phyloP scores from a whole-genome alignment of 1,284 basidiomycete species.

The Tilletiaria anomala region DNA sequence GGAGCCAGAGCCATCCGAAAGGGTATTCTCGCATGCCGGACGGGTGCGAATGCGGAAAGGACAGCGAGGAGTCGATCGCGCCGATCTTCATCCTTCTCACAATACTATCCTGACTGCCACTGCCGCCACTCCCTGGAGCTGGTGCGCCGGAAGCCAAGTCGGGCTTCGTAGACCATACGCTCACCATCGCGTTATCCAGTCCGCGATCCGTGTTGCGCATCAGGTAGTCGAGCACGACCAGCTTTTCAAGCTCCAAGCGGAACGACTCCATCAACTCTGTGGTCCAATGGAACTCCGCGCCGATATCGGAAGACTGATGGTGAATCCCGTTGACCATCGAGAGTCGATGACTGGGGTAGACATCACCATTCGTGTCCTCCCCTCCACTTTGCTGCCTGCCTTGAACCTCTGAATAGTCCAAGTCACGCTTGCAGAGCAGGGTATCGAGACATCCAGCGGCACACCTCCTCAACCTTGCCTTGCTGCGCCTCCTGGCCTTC shows the following conservation, averaged over 20 bases:
- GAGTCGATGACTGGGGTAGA: too few species aligned
- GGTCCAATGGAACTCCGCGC: slow-evolving; percentile 66
- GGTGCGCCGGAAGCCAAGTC: slow-evolving; percentile 59
- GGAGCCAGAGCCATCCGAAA: slow-evolving; percentile 72
- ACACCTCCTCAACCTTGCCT: slow-evolving; percentile 22
- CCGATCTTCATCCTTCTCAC: slow-evolving; percentile 14
- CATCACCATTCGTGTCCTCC: too few species aligned
- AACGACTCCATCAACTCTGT: slow-evolving; percentile 60
- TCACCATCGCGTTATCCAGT: slow-evolving; percentile 42
- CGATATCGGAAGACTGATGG: too few species aligned
- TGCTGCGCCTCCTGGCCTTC: slow-evolving; percentile 23
- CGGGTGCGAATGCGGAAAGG: slow-evolving; percentile 59
- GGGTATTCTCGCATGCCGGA: slow-evolving; percentile 77
- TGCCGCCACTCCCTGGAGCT: slow-evolving; percentile 53
- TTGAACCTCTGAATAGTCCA: too few species aligned
- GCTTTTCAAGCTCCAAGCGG: slow-evolving; percentile 68
- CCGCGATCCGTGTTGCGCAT: slow-evolving; percentile 61
- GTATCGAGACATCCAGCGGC: too few species aligned
- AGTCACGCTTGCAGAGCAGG: too few species aligned
- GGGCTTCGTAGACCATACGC: slow-evolving; percentile 44
- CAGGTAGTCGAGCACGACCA: slow-evolving; percentile 55
- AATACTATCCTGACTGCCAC: too few species aligned
- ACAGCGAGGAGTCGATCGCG: slow-evolving; percentile 82
- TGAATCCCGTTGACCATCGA: too few species aligned
- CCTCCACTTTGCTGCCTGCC: too few species aligned